Conservation (phyloP, 441 rosid genomes). For the Euphorbia corollata region DNA sequence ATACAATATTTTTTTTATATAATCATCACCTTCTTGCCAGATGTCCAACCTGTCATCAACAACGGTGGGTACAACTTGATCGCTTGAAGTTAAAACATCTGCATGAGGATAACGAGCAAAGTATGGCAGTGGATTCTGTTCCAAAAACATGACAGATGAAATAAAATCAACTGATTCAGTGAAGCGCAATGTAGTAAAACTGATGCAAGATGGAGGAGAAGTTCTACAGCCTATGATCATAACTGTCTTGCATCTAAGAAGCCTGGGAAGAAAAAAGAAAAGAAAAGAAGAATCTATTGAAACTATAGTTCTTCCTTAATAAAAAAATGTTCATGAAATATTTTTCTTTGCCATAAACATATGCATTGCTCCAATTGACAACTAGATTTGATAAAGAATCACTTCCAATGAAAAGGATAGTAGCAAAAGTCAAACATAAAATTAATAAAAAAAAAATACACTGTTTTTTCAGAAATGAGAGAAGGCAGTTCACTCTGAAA, state of each 20-base stretch:
- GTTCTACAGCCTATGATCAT: not conserved
- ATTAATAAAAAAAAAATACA: not conserved
- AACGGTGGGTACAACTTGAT: slow-evolving; percentile 92
- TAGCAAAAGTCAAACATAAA: not conserved
- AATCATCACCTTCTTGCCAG: slow-evolving; percentile 85
- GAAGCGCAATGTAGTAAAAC: not conserved
- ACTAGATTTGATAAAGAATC: not conserved
- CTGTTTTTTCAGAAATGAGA: not conserved
- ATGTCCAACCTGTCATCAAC: slow-evolving; percentile 87
- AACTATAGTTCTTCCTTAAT: not conserved
- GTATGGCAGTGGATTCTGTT: slow-evolving; percentile 92
- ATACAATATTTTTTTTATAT: not conserved
- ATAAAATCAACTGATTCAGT: slow-evolving; percentile 14
- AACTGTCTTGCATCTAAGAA: slow-evolving; percentile 1
- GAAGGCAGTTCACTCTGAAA: not conserved
- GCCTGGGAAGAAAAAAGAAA: not conserved
- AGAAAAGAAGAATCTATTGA: not conserved
- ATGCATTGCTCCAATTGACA: not conserved
- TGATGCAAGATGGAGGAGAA: not conserved
- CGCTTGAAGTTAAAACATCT: slow-evolving; percentile 93
- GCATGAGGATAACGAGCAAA: slow-evolving; percentile 93
- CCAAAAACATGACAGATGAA: slow-evolving; percentile 20
- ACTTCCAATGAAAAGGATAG: not conserved
- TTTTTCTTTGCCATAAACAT: not conserved
- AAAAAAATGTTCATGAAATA: not conserved